These are phyloP conservation scores for Mimosa pudica DNA, from an alignment of 306 rosid species.

Conservation along the genomic window DNA sequence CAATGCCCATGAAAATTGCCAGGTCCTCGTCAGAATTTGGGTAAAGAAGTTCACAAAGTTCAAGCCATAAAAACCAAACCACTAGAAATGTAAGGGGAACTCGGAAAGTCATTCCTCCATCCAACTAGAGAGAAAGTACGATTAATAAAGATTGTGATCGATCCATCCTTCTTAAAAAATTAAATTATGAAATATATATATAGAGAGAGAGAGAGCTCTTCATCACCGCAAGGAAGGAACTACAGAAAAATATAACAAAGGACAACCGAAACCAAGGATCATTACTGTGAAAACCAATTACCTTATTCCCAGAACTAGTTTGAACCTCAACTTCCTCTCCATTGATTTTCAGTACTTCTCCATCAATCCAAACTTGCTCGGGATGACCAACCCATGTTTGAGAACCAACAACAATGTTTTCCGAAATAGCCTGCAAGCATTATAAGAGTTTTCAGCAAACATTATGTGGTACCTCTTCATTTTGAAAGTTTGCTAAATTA, in stretches of 20 bases:
- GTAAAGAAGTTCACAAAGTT: background rate
- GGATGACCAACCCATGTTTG: conserved; percentile 79
- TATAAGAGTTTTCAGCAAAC: conserved; percentile 22
- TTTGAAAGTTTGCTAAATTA: background rate
- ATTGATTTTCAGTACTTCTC: conserved; percentile 60
- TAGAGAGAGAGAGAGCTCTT: conserved; percentile 1
- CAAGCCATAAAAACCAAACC: background rate
- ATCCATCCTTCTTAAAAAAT: conserved; percentile 1
- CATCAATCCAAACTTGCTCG: conserved; percentile 81
- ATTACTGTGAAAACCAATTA: conserved; percentile 33
- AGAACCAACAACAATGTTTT: conserved; percentile 78
- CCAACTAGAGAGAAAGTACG: conserved; percentile 1
- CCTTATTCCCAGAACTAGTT: conserved; percentile 62
- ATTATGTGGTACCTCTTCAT: background rate
- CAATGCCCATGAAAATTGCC: background rate
- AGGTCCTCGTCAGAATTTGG: background rate
- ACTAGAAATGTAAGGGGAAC: conserved; percentile 4
- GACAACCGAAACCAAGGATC: conserved; percentile 30
- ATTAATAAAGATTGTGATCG: background rate
- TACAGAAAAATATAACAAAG: conserved; percentile 22
- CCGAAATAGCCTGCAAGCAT: conserved; percentile 62
- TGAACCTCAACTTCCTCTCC: conserved; percentile 88
- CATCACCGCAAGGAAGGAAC: background rate
- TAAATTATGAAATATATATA: too few relatives aligned
- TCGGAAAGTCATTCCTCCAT: conserved; percentile 16